Evolutionary conservation across 1,139 yeast genomes (phyloP), one percentile per base, ranked within the genome.

Genomic region (Pichia sp.): DNA sequence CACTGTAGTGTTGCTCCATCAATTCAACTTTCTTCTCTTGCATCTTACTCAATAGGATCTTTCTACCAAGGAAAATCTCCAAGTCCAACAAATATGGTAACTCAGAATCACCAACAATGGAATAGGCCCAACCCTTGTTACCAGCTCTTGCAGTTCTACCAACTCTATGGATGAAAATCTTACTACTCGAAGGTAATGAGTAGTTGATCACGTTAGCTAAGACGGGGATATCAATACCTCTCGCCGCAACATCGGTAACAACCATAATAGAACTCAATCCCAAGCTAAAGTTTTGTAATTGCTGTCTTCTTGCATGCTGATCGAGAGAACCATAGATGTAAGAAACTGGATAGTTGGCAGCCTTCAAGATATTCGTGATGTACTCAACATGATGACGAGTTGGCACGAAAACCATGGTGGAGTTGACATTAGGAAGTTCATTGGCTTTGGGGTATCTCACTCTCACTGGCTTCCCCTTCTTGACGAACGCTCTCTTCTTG

Each of bases 111-210:
- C 79, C 72, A 4, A 88, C 81, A 39, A 93, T 74, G 1, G 96
- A 81, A 56, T 85, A 93, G 0, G 98, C 98, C 95, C 97, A 88
- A 55, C 99, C 99, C 49, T 75, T 77, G 55, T 87, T 81, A 57
- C 99, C 99, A 10, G 98, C 98, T 71, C 99, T 82, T 12, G 98
- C 99, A 31, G 99, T 91, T 71, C 99, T 79, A 60, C 99, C 99
- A 35, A 93, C 98, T 63, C 99, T 77, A 62, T 91, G 99, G 38
- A 91, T 76, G 59, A 91, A 93, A 40, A 88, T 83, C 58, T 93
- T 91, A 5, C 96, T 87, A 3, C 94, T 81, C 1, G 88, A 81
- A 5, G 99, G 98, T 40, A 91, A 67, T 1, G 95, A 77, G 58
- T 76, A 88, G 59, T 91, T 93, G 50, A 91, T 71, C 35, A 91